phyloP scores from a whole-genome alignment of 352 stramenopile genomes.

The Discostella stelligera region DNA sequence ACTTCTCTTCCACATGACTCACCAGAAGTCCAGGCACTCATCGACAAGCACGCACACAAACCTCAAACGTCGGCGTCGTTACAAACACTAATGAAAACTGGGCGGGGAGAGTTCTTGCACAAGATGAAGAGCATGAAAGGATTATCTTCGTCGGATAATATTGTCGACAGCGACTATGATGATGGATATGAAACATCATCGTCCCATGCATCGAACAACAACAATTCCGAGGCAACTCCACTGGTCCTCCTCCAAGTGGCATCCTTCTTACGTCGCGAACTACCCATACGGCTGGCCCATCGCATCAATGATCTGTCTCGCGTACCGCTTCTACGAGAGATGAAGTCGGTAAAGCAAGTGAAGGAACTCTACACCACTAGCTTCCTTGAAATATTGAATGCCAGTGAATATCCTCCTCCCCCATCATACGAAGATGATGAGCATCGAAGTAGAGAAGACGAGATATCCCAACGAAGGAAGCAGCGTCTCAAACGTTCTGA shows the following conservation, averaged over 20 bases:
- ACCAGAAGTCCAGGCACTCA: conserved; percentile 29
- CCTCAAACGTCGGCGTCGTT: conserved; percentile 72
- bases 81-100: conserved; percentile 80
- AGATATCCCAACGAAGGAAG: conserved; percentile 40
- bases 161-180: not conserved
- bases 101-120: conserved; percentile 71
- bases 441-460: not conserved
- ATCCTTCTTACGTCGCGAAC: conserved; percentile 95
- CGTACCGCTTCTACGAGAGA: conserved; percentile 82
- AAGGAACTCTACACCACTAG: conserved; percentile 96
- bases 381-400: conserved; percentile 89
- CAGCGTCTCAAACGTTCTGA: not conserved
- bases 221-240: conserved; percentile 61
- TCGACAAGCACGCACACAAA: conserved; percentile 56
- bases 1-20: conserved; percentile 28
- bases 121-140: conserved; percentile 51
- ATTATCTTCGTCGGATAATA: not conserved
- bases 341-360: conserved; percentile 92
- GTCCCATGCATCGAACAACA: not conserved
- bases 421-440: conserved; percentile 29
- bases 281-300: conserved; percentile 94
- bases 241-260: conserved; percentile 84
- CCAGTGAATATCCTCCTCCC: conserved; percentile 73
- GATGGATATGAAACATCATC: not conserved
- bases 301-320: conserved; percentile 76